Evolutionary conservation across 1,284 basidiomycete species (phyloP), one percentile per base, ranked within the genome.

Genomic region (Papiliotrema fonsecae): DNA sequence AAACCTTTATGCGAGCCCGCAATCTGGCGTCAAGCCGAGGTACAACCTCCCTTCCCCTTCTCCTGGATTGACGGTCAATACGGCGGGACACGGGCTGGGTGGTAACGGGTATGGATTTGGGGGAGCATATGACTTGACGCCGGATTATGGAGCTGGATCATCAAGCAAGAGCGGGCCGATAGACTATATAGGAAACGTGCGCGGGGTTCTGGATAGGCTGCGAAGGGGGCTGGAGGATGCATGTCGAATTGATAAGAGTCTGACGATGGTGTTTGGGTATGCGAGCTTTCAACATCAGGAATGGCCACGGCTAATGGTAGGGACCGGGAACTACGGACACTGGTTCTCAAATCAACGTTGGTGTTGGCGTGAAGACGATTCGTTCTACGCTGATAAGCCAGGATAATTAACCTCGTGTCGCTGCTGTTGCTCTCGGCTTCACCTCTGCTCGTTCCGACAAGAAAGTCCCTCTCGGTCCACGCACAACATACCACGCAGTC

Each of bases 381-480:
- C 24, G 18, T 1, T 11, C 24, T 7, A 10, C 11, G n/a, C 25
- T 27, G 13, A 13, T 24, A 2, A 18, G 13, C 3, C 30, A 72
- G 72, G 4, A 50, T 72, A n/a, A 65, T 75, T 57, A 75, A 75
- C 58, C 56, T 71, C 28, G 58, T 74, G 11, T 69, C 70, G 7
- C 60, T 75, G 2, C 30, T 70, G 10, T 54, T 68, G 5, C 61
- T 75, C 7, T 69, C 70, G 0, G 58, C 71, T 28, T 64, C 67
- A 34, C 66, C 69, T 3, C 49, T 68, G 24, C 51, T 74, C 40
- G 52, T 75, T 48, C 63, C 65, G 1, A 68, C 72, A 0, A 40
- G 66, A 2, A 42, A 69, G 38, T 49, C 35, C 24, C 47, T 34
- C 19, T 45, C 46, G n/a, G 45, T 35, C 13, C 45, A 42, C 37